Evolutionary conservation across 306 rosid species (phyloP).

Genomic region (Cicer arietinum): DNA sequence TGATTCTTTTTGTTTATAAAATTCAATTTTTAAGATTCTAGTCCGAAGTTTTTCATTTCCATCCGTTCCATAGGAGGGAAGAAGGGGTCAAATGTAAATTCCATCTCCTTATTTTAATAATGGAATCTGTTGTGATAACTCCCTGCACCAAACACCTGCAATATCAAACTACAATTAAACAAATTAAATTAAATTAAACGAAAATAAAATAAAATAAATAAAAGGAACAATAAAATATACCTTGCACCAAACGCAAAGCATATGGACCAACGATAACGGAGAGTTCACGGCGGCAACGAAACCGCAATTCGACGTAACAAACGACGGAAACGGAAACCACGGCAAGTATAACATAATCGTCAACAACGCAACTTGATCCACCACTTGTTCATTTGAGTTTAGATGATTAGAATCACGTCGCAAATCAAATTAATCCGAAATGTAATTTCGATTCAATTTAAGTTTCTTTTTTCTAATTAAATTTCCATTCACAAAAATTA

Average conservation of each 20-base stretch:
- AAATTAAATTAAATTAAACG: neutral
- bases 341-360: constrained; percentile 45
- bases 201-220: neutral
- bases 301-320: constrained; percentile 15
- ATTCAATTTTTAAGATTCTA: constrained; percentile 36
- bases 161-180: constrained; percentile 33
- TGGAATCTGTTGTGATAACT: neutral
- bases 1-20: no score
- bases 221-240: constrained; percentile 29
- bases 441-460: neutral
- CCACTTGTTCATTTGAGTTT: constrained; percentile 8
- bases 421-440: constrained; percentile 8
- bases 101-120: neutral
- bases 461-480: neutral
- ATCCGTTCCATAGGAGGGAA: no score
- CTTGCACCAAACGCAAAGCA: constrained; percentile 46
- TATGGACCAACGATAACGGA: constrained; percentile 40
- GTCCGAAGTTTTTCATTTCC: constrained; percentile 47
- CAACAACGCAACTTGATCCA: constrained; percentile 28
- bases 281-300: constrained; percentile 38
- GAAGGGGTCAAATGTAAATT: neutral
- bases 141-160: constrained; percentile 31
- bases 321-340: constrained; percentile 23
- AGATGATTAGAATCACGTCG: neutral
- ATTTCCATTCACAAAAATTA: constrained; percentile 14